phyloP scores from a whole-genome alignment of 2,329 filamentous ascomycete genomes.

The Coniosporium tulheliwenetii region DNA sequence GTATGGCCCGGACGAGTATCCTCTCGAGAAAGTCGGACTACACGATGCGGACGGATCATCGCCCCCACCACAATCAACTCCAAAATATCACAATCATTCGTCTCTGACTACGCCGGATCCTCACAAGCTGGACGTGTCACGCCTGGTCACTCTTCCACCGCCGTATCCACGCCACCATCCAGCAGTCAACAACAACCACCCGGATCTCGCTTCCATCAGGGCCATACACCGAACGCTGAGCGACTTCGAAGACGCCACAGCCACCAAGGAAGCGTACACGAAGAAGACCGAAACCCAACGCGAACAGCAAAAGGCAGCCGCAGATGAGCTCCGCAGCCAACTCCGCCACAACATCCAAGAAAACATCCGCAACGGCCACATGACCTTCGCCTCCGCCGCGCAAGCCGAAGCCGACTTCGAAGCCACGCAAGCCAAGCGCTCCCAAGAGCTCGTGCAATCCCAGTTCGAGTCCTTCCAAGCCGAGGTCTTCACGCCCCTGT shows the following conservation, averaged over 20 bases:
- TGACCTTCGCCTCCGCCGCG: conserved; percentile 71
- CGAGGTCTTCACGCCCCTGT: conserved; percentile 68
- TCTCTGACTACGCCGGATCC: conserved; percentile 31
- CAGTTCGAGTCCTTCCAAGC: conserved; percentile 78
- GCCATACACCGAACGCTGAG: conserved; percentile 57
- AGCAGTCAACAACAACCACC: conserved; percentile 90
- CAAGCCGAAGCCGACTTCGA: conserved; percentile 64
- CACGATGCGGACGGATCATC: conserved; percentile 25
- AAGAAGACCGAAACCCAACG: conserved; percentile 37
- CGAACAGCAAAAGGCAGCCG: conserved; percentile 35
- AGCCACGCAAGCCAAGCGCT: conserved; percentile 50
- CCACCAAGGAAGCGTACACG: conserved; percentile 43
- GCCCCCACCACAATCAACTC: conserved; percentile 19
- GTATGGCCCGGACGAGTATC: conserved; percentile 44
- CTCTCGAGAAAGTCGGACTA: conserved; percentile 47
- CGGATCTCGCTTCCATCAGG: conserved; percentile 67
- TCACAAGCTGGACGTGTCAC: conserved; percentile 65
- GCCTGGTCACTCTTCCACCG: conserved; percentile 82
- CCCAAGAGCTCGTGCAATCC: conserved; percentile 58
- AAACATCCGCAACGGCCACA: conserved; percentile 61
- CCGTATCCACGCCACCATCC: conserved; percentile 91
- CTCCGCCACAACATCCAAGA: conserved; percentile 63
- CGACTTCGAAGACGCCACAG: conserved; percentile 56
- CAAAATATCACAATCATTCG: conserved; percentile 10
- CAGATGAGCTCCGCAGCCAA: conserved; percentile 45